Evolutionary conservation across 2,329 filamentous ascomycete species (phyloP).

Genomic region (Hymenotorrendiella dingleyae): DNA sequence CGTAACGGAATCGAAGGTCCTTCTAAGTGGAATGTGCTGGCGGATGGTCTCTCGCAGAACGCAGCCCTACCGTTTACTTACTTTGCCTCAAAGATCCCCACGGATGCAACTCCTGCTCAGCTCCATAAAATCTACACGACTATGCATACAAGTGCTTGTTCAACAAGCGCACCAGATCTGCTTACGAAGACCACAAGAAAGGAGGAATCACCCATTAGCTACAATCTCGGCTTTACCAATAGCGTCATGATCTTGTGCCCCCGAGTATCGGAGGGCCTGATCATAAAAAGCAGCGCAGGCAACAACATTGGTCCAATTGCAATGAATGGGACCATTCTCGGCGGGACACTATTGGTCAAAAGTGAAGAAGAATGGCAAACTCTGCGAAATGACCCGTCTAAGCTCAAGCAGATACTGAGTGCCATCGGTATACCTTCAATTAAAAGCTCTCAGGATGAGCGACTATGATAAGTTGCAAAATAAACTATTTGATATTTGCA

Average conservation of each 20-base stretch:
- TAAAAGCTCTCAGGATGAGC: slow-evolving; percentile 3
- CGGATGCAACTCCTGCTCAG: slow-evolving; percentile 12
- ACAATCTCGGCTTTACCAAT: slow-evolving; percentile 57
- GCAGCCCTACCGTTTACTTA: slow-evolving; percentile 27
- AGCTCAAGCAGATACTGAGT: slow-evolving; percentile 36
- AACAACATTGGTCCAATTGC: slow-evolving; percentile 29
- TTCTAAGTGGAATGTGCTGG: slow-evolving; percentile 45
- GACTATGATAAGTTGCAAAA: slow-evolving; percentile 4
- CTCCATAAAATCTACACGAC: slow-evolving; percentile 23
- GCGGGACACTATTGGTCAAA: slow-evolving; percentile 59
- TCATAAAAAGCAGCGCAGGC: slow-evolving; percentile 15
- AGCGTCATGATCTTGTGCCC: slow-evolving; percentile 49
- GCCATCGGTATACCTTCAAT: slow-evolving; percentile 22
- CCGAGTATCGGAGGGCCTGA: slow-evolving; percentile 44
- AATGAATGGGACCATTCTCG: slow-evolving; percentile 58
- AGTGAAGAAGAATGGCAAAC: slow-evolving; percentile 51
- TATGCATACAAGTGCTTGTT: slow-evolving; percentile 22
- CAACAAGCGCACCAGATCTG: neutral
- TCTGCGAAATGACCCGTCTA: slow-evolving; percentile 37
- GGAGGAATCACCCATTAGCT: slow-evolving; percentile 47
- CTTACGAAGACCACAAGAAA: neutral
- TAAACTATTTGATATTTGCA: too few species aligned
- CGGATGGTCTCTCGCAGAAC: slow-evolving; percentile 32
- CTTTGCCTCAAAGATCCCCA: slow-evolving; percentile 21
- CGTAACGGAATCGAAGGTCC: slow-evolving; percentile 36